A percentile compares a stretch with the other conserved stretches of the same genome.
These are phyloP conservation scores for Penicillium sp. DNA, from an alignment of 2,329 filamentous ascomycete species.

Conservation along the genomic window DNA sequence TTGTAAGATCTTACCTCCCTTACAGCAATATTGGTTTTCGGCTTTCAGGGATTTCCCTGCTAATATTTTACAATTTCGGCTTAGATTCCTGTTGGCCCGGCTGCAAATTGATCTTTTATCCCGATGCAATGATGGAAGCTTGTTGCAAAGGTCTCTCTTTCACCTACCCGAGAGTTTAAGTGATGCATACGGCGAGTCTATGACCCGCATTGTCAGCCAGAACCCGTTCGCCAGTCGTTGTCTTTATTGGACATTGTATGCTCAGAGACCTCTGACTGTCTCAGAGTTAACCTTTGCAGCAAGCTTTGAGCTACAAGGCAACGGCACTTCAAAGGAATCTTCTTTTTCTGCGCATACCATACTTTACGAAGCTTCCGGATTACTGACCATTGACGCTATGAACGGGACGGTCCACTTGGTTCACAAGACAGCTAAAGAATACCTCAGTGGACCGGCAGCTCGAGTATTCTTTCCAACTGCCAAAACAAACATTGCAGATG, in stretches of 20 bases:
- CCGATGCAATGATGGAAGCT: conserved; percentile 20
- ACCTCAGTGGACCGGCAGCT: conserved; percentile 27
- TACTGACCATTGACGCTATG: conserved; percentile 30
- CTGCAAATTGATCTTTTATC: conserved; percentile 32
- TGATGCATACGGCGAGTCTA: conserved; percentile 34
- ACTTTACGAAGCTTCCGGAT: conserved; percentile 16
- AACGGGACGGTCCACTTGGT: conserved; percentile 29
- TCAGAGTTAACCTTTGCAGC: conserved; percentile 21
- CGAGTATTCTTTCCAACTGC: conserved; percentile 34
- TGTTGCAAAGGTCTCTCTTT: conserved; percentile 25
- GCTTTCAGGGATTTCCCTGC: not conserved
- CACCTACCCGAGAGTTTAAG: conserved; percentile 30
- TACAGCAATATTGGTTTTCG: not conserved
- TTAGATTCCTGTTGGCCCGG: conserved; percentile 32
- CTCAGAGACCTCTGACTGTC: conserved; percentile 26
- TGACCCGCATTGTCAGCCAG: conserved; percentile 31
- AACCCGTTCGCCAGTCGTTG: conserved; percentile 22
- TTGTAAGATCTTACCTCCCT: conserved; percentile 21
- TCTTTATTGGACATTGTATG: conserved; percentile 33
- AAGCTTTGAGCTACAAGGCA: not conserved
- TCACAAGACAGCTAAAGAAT: conserved; percentile 35
- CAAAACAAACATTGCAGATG: conserved; percentile 31
- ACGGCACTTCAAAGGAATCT: not conserved
- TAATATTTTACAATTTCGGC: not conserved
- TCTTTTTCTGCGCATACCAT: conserved; percentile 1